These are phyloP conservation scores for Kuraishia ogatae DNA, from an alignment of 805 yeast species.

Conservation along the genomic window DNA sequence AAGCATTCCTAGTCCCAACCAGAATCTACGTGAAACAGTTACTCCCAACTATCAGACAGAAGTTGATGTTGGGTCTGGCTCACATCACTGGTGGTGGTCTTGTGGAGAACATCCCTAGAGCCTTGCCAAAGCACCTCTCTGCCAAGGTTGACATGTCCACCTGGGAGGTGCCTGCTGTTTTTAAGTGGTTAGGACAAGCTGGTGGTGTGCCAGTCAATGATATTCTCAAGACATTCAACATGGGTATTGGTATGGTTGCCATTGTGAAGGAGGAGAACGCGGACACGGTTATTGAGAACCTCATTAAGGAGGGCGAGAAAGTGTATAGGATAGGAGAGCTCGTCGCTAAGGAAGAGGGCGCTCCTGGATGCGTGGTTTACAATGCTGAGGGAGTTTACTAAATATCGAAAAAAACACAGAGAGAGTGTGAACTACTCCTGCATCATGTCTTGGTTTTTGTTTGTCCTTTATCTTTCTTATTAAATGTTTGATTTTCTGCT, in stretches of 20 bases:
- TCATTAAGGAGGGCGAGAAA: constrained; percentile 62
- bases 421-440: neutral
- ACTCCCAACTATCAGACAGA: constrained; percentile 61
- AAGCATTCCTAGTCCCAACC: constrained; percentile 83
- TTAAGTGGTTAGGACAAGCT: constrained; percentile 87
- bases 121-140: constrained; percentile 70
- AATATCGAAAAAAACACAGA: neutral
- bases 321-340: constrained; percentile 65
- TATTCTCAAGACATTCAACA: constrained; percentile 82
- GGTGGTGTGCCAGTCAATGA: constrained; percentile 87
- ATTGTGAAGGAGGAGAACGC: constrained; percentile 70
- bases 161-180: constrained; percentile 85
- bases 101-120: constrained; percentile 93
- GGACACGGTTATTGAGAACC: constrained; percentile 39
- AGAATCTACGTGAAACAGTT: constrained; percentile 90
- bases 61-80: constrained; percentile 76
- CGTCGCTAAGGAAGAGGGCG: constrained; percentile 32
- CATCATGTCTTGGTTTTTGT: neutral
- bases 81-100: constrained; percentile 99
- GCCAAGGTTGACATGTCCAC: constrained; percentile 72
- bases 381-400: constrained; percentile 34
- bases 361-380: constrained; percentile 56
- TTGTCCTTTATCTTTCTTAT: neutral
- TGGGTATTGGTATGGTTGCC: constrained; percentile 95
- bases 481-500: neutral